Conservation (phyloP, 495 filamentous ascomycete genomes). For the Aspergillus leporis region DNA sequence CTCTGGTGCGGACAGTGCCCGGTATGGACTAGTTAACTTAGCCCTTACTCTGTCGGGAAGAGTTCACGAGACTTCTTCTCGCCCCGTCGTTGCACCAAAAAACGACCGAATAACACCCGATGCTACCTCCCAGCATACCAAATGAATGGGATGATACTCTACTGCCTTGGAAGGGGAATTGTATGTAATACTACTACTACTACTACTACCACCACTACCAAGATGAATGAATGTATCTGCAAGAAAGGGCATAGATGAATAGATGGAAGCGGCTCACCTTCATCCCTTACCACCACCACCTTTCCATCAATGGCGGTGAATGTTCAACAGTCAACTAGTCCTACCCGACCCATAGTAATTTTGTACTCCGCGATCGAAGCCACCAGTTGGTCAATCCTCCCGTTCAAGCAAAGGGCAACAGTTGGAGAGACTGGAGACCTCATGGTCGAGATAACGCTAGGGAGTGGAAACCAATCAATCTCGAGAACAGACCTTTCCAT, state of each 20-base stretch:
- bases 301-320: not conserved
- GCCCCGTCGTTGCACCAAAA: slow-evolving; percentile 4
- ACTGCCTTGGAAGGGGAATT: no score
- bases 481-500: slow-evolving; percentile 18
- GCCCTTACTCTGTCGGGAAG: slow-evolving; percentile 17
- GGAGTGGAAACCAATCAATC: slow-evolving; percentile 21
- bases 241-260: not conserved
- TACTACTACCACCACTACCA: no score
- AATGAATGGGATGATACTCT: not conserved
- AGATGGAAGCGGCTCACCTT: not conserved
- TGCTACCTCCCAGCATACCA: slow-evolving; percentile 1
- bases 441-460: not conserved
- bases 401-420: not conserved
- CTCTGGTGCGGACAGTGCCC: no score
- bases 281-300: not conserved
- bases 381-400: not conserved
- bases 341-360: no score
- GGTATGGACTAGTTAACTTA: not conserved
- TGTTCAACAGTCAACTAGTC: no score
- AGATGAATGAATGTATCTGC: not conserved
- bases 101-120: not conserved
- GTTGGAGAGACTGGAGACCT: not conserved
- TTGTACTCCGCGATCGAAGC: no score
- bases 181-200: no score
- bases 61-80: slow-evolving; percentile 26